Evolutionary conservation across 2,329 filamentous ascomycete species (phyloP), one percentile per base, ranked within the genome.

Genomic region (Verticillium dahliae): DNA sequence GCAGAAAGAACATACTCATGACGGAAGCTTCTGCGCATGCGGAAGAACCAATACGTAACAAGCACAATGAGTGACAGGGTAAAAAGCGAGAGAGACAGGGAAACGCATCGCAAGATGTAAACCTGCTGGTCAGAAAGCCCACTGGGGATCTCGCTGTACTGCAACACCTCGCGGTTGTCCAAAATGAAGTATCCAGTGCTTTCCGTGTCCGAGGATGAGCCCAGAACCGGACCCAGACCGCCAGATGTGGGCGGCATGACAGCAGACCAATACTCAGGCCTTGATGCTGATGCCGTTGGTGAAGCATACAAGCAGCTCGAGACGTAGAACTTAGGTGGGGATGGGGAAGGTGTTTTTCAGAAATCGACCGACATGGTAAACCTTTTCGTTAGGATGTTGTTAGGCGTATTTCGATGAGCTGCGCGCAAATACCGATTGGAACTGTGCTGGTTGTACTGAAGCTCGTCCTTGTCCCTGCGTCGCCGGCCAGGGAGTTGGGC

Each of bases 1-100:
- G 27, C 50, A 15, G 41, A 54, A 22, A 35, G 63, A 35, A 75
- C 84, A 75, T 76, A 88, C 86, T 88, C 85, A 71, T 92, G 89
- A 56, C 90, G 84, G 72, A 92, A 93, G 65, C 82, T 86, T 69
- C 89, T 83, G 66, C 85, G 82, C 88, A 92, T 92, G 64, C 85
- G 81, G 62, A 85, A 77, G 69, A 93, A 92, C 86, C 88, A 92
- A 74, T 88, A 90, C 50, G 89, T 81, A 2, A 86, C 81, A 35
- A 84, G 69, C 6, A 85, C 67, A 0, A 82, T 82, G 11, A 84
- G 78, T 3, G 81, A 60, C 37, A 90, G 75, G 67, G 88, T 90
- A 65, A 86, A 62, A 1, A 77, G 74, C 4, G 79, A 75, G 31
- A 78, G 69, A 3, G 72, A 67, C 18, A 86, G 67, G 1, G 81